phyloP scores from a whole-genome alignment of 805 yeast genomes.

The Suhomyces sp. region DNA sequence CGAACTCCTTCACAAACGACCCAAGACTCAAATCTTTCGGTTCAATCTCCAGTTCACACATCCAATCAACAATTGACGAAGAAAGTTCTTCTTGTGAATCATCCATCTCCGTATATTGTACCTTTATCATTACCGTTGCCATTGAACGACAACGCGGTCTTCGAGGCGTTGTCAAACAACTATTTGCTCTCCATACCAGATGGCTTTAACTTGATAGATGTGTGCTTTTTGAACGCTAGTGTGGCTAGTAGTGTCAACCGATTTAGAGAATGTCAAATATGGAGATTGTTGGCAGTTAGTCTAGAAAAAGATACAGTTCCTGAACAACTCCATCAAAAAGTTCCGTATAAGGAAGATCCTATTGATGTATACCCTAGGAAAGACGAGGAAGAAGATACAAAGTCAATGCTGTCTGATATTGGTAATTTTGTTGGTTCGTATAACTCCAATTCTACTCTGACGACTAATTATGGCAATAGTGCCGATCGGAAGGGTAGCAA shows the following conservation, averaged over 20 bases:
- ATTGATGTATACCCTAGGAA: constrained; percentile 2
- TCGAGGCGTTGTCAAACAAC: constrained; percentile 49
- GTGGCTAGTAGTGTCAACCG: constrained; percentile 52
- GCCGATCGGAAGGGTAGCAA: not conserved
- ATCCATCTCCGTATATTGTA: constrained; percentile 37
- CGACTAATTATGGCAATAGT: constrained; percentile 33
- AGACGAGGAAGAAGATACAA: constrained; percentile 18
- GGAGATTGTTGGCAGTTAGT: constrained; percentile 57
- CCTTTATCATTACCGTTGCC: constrained; percentile 45
- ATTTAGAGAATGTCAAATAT: constrained; percentile 58
- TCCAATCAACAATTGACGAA: constrained; percentile 5
- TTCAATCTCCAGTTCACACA: constrained; percentile 15
- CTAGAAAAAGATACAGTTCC: constrained; percentile 41
- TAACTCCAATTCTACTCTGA: constrained; percentile 42
- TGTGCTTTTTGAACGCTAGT: constrained; percentile 56
- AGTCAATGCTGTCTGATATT: constrained; percentile 35
- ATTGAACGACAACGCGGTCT: constrained; percentile 41
- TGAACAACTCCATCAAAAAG: not conserved
- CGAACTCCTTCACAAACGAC: constrained; percentile 38
- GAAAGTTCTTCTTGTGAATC: constrained; percentile 12
- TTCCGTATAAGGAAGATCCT: constrained; percentile 3
- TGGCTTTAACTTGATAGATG: constrained; percentile 51
- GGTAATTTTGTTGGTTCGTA: constrained; percentile 43
- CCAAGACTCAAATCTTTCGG: constrained; percentile 28
- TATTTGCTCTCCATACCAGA: constrained; percentile 49